phyloP scores from a whole-genome alignment of 495 filamentous ascomycete genomes.

The Penicillium lagena region DNA sequence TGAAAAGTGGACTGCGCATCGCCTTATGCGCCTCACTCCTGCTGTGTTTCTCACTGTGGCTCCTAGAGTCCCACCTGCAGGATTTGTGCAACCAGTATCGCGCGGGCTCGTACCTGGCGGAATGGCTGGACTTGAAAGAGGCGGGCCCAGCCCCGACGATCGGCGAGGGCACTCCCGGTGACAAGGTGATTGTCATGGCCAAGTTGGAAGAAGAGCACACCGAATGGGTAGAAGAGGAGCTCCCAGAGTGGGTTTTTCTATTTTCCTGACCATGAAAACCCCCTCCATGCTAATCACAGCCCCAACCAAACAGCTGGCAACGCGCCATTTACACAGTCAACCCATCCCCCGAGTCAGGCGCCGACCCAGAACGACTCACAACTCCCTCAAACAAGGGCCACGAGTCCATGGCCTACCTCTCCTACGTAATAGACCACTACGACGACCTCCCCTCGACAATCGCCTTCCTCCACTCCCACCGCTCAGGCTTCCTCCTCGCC shows the following conservation, averaged over 20 bases:
- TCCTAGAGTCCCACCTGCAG: slow-evolving; percentile 29
- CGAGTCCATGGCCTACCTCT: slow-evolving; percentile 70
- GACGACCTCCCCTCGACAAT: slow-evolving; percentile 57
- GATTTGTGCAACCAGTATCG: slow-evolving; percentile 40
- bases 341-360: slow-evolving; percentile 42
- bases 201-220: slow-evolving; percentile 49
- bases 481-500: slow-evolving; percentile 36
- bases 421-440: slow-evolving; percentile 68
- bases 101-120: slow-evolving; percentile 34
- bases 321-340: slow-evolving; percentile 62
- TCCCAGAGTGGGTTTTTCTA: slow-evolving; percentile 37
- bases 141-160: slow-evolving; percentile 1
- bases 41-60: slow-evolving; percentile 26
- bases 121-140: slow-evolving; percentile 22
- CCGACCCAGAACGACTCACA: slow-evolving; percentile 31
- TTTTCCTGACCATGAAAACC: background rate
- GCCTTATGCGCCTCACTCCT: slow-evolving; percentile 22
- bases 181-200: slow-evolving; percentile 55
- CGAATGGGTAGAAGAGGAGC: slow-evolving; percentile 52
- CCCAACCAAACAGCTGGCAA: slow-evolving; percentile 34
- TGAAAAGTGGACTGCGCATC: slow-evolving; percentile 34
- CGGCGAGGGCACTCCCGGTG: slow-evolving; percentile 11
- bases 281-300: background rate
- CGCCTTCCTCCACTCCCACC: slow-evolving; percentile 64
- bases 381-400: slow-evolving; percentile 61